Evolutionary conservation across 371 early-diverging fungal genomes (phyloP).

Genomic region (Mortierella sp.): DNA sequence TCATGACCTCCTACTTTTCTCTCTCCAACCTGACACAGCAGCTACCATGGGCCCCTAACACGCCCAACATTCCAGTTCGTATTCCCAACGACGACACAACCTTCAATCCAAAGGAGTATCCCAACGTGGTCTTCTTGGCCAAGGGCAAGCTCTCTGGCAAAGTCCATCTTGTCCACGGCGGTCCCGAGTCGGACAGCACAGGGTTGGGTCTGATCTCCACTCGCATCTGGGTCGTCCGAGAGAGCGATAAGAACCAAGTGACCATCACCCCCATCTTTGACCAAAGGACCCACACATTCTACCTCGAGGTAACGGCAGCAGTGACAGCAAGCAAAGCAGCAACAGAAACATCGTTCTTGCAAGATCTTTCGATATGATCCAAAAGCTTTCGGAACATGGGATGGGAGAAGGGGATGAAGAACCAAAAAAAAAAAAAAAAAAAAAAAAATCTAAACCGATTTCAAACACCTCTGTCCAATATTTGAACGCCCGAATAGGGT

Average conservation of each 20-base stretch:
- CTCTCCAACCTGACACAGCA: no score
- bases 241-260: conserved; percentile 21
- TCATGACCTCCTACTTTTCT: no score
- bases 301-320: conserved; percentile 25
- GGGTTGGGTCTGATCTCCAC: conserved; percentile 37
- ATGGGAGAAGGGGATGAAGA: no score
- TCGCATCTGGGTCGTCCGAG: conserved; percentile 32
- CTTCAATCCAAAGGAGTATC: conserved; percentile 46
- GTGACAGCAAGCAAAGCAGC: neutral
- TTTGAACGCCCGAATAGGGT: neutral
- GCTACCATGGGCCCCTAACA: no score
- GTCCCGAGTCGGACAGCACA: conserved; percentile 16
- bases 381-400: no score
- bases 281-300: conserved; percentile 11
- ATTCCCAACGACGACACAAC: conserved; percentile 45
- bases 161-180: conserved; percentile 35
- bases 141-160: conserved; percentile 32
- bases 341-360: no score
- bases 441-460: no score
- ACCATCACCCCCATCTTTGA: conserved; percentile 22
- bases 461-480: no score
- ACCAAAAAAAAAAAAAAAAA: no score
- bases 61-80: conserved; percentile 40
- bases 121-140: conserved; percentile 36
- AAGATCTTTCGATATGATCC: no score